A percentile compares a stretch with the other conserved stretches of the same genome.
Evolutionary conservation across 2,329 filamentous ascomycete species (phyloP).

Genomic region (Sporothrix sp.): DNA sequence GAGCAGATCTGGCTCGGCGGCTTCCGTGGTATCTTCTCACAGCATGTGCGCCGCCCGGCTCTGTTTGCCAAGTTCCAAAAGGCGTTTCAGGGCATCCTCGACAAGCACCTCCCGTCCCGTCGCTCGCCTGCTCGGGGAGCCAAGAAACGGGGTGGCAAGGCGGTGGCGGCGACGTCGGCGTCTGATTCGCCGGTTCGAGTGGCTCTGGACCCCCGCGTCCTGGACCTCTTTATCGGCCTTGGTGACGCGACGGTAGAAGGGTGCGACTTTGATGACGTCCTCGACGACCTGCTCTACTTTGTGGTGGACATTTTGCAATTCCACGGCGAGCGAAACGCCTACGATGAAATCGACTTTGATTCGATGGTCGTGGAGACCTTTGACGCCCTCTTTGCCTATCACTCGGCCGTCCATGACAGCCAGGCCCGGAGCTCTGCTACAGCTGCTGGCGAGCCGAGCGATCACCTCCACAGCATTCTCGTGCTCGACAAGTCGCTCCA

Average conservation of each 20-base stretch:
- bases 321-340: slow-evolving; percentile 89
- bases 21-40: slow-evolving; percentile 88
- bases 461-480: slow-evolving; percentile 62
- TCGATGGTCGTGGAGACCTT: slow-evolving; percentile 78
- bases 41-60: slow-evolving; percentile 51
- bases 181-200: slow-evolving; percentile 26
- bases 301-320: slow-evolving; percentile 95
- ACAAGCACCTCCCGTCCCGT: slow-evolving; percentile 78
- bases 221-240: slow-evolving; percentile 83
- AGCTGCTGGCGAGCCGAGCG: slow-evolving; percentile 27
- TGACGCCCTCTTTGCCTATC: slow-evolving; percentile 73
- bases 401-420: slow-evolving; percentile 38
- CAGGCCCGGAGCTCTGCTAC: background rate
- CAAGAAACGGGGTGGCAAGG: slow-evolving; percentile 36
- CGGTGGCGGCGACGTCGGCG: slow-evolving; percentile 15
- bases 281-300: slow-evolving; percentile 93
- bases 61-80: slow-evolving; percentile 66
- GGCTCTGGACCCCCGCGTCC: slow-evolving; percentile 50
- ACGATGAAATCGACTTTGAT: slow-evolving; percentile 96
- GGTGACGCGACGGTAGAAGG: slow-evolving; percentile 60
- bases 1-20: slow-evolving; percentile 93
- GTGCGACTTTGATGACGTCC: slow-evolving; percentile 70
- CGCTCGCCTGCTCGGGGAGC: slow-evolving; percentile 42
- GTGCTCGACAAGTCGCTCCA: slow-evolving; percentile 88
- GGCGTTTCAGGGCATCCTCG: slow-evolving; percentile 67